phyloP scores from a whole-genome alignment of 495 filamentous ascomycete species.

The Aspergillus avenaceus region DNA sequence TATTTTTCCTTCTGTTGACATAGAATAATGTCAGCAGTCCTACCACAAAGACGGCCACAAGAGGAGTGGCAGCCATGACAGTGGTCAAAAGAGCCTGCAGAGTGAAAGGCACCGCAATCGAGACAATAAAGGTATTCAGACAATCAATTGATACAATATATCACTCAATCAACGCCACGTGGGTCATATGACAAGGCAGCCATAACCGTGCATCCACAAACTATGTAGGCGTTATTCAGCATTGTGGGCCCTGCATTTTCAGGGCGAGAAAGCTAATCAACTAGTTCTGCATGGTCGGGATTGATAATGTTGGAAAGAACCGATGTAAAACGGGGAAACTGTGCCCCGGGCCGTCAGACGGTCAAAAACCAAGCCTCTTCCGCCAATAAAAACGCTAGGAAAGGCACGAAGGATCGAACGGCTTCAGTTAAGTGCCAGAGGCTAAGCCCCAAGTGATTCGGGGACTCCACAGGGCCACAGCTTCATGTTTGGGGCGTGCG shows the following conservation, averaged over 20 bases:
- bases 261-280: background rate
- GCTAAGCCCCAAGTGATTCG: background rate
- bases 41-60: background rate
- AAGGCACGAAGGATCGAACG: background rate
- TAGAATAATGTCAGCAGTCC: slow-evolving; percentile 10
- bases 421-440: too few relatives aligned
- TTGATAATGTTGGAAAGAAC: too few relatives aligned
- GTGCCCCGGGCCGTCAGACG: background rate
- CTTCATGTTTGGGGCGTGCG: background rate
- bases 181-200: too few relatives aligned
- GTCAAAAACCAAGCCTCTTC: background rate
- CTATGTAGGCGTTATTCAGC: too few relatives aligned
- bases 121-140: too few relatives aligned
- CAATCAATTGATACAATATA: too few relatives aligned
- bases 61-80: slow-evolving; percentile 1
- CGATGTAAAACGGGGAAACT: too few relatives aligned
- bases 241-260: background rate
- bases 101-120: too few relatives aligned
- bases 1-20: background rate
- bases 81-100: background rate
- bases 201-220: background rate
- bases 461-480: background rate
- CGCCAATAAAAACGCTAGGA: background rate
- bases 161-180: too few relatives aligned
- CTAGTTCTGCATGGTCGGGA: too few relatives aligned